A percentile compares a stretch with the other conserved stretches of the same genome.
Conservation (phyloP, 2,329 filamentous ascomycete species). For the Coleophoma cylindrospora region DNA sequence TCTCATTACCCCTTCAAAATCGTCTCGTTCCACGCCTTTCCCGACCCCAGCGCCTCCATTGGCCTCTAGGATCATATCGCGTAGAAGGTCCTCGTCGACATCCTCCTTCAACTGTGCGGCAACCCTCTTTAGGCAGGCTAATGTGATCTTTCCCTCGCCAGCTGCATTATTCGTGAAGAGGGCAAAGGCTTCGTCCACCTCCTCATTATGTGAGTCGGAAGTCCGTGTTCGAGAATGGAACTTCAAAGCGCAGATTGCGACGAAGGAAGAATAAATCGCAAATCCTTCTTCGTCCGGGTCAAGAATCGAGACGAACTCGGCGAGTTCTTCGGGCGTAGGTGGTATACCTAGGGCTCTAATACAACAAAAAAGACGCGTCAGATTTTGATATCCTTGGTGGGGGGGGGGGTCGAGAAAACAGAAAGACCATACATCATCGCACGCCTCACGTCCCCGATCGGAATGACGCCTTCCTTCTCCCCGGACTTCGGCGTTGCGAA, state of each 20-base stretch:
- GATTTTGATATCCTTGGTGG: background rate
- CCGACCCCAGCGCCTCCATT: slow-evolving; percentile 73
- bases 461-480: slow-evolving; percentile 57
- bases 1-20: slow-evolving; percentile 35
- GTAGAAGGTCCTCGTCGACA: slow-evolving; percentile 75
- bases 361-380: background rate
- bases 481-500: slow-evolving; percentile 69
- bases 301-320: slow-evolving; percentile 72
- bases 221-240: slow-evolving; percentile 56
- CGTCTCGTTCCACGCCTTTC: slow-evolving; percentile 67
- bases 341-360: slow-evolving; percentile 75
- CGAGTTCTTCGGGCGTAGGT: slow-evolving; percentile 61
- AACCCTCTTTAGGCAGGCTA: slow-evolving; percentile 73
- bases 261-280: slow-evolving; percentile 74
- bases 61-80: slow-evolving; percentile 93
- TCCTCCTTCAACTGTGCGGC: slow-evolving; percentile 80
- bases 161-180: slow-evolving; percentile 63
- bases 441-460: slow-evolving; percentile 50
- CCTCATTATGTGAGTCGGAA: slow-evolving; percentile 48
- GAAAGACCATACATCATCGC: slow-evolving; percentile 57
- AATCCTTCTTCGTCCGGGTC: slow-evolving; percentile 79
- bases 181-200: slow-evolving; percentile 76
- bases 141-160: slow-evolving; percentile 60
- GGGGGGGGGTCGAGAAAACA: background rate
- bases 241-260: slow-evolving; percentile 85